Evolutionary conservation across 331 rosid species (phyloP).

Genomic region (Prunus yedoensis): DNA sequence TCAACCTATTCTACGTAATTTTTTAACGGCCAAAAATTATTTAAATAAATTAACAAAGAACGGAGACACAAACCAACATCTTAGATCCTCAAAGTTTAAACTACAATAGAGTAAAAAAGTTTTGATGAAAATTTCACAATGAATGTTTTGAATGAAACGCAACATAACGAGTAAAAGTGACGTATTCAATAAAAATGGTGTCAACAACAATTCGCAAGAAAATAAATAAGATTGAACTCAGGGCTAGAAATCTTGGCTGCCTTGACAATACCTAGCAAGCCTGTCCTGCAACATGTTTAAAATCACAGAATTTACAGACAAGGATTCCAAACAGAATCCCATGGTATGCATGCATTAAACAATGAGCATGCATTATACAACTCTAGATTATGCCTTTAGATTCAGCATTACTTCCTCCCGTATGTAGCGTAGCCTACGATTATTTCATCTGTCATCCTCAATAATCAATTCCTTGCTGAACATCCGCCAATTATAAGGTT

Average conservation of each 20-base stretch:
- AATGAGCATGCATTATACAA: slow-evolving; percentile 26
- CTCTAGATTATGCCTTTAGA: slow-evolving; percentile 21
- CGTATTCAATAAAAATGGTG: not conserved
- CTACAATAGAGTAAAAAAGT: too few relatives aligned
- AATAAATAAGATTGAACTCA: not conserved
- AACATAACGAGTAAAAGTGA: not conserved
- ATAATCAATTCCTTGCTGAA: slow-evolving; percentile 26
- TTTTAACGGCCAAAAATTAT: too few relatives aligned
- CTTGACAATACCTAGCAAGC: slow-evolving; percentile 20
- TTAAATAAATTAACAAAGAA: too few relatives aligned
- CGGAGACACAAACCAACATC: too few relatives aligned
- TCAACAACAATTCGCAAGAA: not conserved
- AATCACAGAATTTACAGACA: slow-evolving; percentile 33
- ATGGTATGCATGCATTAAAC: slow-evolving; percentile 10
- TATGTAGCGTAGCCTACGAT: slow-evolving; percentile 26
- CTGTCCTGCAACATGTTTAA: slow-evolving; percentile 23
- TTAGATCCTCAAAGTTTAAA: too few relatives aligned
- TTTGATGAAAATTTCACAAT: too few relatives aligned
- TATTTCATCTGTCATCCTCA: slow-evolving; percentile 28
- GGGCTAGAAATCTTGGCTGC: slow-evolving; percentile 13
- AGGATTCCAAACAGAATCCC: slow-evolving; percentile 27
- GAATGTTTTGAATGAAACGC: not conserved
- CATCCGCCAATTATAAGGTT: slow-evolving; percentile 25
- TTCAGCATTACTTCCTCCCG: slow-evolving; percentile 21
- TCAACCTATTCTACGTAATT: too few relatives aligned